Evolutionary conservation across 1,284 basidiomycete genomes (phyloP).

Genomic region (Flammula alnicola): DNA sequence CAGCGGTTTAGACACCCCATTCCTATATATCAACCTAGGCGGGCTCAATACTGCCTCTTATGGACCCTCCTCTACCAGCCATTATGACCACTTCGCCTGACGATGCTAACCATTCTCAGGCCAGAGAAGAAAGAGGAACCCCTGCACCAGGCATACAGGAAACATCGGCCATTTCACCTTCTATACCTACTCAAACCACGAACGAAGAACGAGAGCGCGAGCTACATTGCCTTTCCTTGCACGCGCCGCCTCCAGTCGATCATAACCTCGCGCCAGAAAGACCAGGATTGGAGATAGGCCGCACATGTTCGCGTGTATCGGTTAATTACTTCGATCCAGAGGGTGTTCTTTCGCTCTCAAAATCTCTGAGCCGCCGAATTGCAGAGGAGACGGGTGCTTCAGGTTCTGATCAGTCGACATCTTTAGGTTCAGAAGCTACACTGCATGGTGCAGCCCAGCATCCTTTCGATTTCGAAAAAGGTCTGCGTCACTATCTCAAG

Average conservation of each 20-base stretch:
- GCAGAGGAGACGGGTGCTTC: background rate
- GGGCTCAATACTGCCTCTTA: too few species aligned
- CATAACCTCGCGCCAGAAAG: background rate
- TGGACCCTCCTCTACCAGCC: too few species aligned
- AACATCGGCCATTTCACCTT: too few species aligned
- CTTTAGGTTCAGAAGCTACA: slow-evolving; percentile 26
- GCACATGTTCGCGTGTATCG: slow-evolving; percentile 24
- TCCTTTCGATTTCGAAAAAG: slow-evolving; percentile 52
- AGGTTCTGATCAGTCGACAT: background rate
- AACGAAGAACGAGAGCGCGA: background rate
- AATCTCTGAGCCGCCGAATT: slow-evolving; percentile 28
- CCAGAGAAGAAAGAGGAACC: too few species aligned
- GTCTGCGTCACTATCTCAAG: slow-evolving; percentile 39
- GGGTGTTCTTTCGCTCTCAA: slow-evolving; percentile 39
- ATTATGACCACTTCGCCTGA: too few species aligned
- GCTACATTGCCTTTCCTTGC: background rate
- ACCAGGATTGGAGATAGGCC: background rate
- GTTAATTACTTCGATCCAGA: slow-evolving; percentile 46
- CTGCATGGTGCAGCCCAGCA: slow-evolving; percentile 31
- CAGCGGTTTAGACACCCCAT: too few species aligned
- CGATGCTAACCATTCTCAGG: too few species aligned
- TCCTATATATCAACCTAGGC: too few species aligned
- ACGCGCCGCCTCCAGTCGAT: slow-evolving; percentile 10
- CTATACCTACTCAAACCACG: background rate
- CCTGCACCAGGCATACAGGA: too few species aligned